Evolutionary conservation across 192 early-diverging fungal species (phyloP), one percentile per base, ranked within the genome.

Genomic region (Geranomyces variabilis): DNA sequence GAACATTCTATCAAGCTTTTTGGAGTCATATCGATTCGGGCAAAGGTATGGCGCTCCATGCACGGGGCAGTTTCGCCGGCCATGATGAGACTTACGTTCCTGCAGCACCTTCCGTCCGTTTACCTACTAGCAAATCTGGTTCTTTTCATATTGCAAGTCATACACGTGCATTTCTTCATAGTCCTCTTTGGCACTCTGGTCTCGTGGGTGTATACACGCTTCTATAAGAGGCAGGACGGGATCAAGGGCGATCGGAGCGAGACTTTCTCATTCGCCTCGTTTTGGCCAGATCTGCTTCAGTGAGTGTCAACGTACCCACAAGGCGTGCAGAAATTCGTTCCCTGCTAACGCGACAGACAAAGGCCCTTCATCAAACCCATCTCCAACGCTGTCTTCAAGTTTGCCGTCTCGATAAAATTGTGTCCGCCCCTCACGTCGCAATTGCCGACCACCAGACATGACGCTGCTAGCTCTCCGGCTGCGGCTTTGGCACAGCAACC

Each of bases 181-280:
- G 87, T 91, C 13, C 78, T 90, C 55, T 87, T 87, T 63, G 94
- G 94, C 14, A 86, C 90, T 19, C 55, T 90, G 10, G 84, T 87
- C 44, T 78, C 90, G 0, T 98, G 95, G 90, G 67, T 92, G 0
- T 96, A 94, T 72, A 84, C 91, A 51, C 85, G 94, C 19, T 96
- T 95, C 83, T 94, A 89, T 80, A 92, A 90, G 63, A 67, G 81
- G 29, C 86, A 94, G 57, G 92, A 93, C 69, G 87, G 90, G 15
- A 82, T 93, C 19, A 79, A 79, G 44, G 96, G 96, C 51, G 96
- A 96, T 71, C 87, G 92, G 26, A 92, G 91, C 74, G 94, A 96
- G 47, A 89, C 93, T 0, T 98, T 98, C 87, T 89, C 90, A 0
- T 91, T 98, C 65, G 86, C 81, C 0, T 93, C 92, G 21, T 96